Conservation (phyloP, 345 rosid species). For the Litchi chinensis region DNA sequence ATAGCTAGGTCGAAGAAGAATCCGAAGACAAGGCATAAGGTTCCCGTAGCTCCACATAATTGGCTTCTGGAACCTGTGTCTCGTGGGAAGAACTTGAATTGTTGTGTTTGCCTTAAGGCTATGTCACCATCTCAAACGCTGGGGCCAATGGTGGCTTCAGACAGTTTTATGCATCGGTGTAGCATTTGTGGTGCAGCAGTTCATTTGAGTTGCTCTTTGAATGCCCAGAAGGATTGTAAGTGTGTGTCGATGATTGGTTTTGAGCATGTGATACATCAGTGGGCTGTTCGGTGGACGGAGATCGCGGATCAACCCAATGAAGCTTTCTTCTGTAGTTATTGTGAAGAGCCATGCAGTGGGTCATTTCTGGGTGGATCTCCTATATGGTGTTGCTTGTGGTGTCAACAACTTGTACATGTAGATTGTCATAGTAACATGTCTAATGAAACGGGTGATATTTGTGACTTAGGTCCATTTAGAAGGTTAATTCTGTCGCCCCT, state of each 20-base stretch:
- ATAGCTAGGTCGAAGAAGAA: conserved; percentile 88
- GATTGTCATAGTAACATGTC: conserved; percentile 86
- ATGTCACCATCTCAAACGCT: conserved; percentile 71
- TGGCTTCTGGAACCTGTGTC: conserved; percentile 70
- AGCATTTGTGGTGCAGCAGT: conserved; percentile 80
- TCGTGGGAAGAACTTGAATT: conserved; percentile 81
- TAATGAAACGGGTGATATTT: conserved; percentile 76
- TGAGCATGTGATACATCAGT: conserved; percentile 85
- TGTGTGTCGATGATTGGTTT: conserved; percentile 79
- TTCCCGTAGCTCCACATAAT: conserved; percentile 66
- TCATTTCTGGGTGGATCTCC: conserved; percentile 97
- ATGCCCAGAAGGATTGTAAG: conserved; percentile 83
- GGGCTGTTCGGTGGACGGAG: conserved; percentile 97
- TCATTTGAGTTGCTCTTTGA: conserved; percentile 68
- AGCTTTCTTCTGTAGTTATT: conserved; percentile 74
- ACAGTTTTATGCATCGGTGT: conserved; percentile 65
- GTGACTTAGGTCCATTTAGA: conserved; percentile 85
- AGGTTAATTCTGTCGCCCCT: conserved; percentile 89
- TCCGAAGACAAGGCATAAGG: conserved; percentile 78
- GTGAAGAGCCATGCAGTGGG: conserved; percentile 90
- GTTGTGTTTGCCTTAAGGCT: conserved; percentile 86
- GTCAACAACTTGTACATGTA: conserved; percentile 93
- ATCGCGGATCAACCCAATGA: conserved; percentile 84
- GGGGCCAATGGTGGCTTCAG: conserved; percentile 56
- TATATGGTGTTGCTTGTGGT: conserved; percentile 99